Evolutionary conservation across 2,329 filamentous ascomycete genomes (phyloP).

Genomic region (Penicillium sp.): DNA sequence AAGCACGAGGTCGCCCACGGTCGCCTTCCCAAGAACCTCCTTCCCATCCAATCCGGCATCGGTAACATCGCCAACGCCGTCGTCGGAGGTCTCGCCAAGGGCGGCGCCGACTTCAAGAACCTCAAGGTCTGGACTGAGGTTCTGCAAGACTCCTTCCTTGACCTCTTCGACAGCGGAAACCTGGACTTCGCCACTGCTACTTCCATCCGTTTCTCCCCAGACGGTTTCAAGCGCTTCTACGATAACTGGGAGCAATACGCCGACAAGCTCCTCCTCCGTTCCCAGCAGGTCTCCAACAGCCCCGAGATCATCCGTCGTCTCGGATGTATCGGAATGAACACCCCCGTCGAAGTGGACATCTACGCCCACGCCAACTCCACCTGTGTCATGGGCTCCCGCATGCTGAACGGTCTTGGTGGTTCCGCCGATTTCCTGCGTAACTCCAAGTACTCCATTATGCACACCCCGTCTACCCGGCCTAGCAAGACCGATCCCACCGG

Average conservation of each 20-base stretch:
- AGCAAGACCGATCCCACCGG: constrained; percentile 80
- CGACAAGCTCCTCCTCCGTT: constrained; percentile 78
- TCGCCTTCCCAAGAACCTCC: constrained; percentile 72
- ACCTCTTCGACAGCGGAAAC: constrained; percentile 84
- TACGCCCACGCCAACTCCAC: constrained; percentile 92
- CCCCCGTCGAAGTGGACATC: constrained; percentile 89
- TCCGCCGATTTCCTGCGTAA: constrained; percentile 78
- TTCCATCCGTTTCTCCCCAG: constrained; percentile 85
- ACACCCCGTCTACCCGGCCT: constrained; percentile 79
- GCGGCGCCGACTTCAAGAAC: constrained; percentile 76
- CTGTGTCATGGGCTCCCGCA: constrained; percentile 83
- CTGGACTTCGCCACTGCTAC: constrained; percentile 89
- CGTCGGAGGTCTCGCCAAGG: constrained; percentile 74
- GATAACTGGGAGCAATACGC: constrained; percentile 78
- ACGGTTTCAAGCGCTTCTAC: constrained; percentile 90
- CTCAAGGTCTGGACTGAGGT: constrained; percentile 93
- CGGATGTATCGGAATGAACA: constrained; percentile 93
- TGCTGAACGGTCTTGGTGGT: constrained; percentile 83
- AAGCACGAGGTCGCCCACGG: constrained; percentile 81
- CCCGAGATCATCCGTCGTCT: constrained; percentile 87
- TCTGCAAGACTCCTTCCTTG: constrained; percentile 87
- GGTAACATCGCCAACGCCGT: constrained; percentile 94
- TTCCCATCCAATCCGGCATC: constrained; percentile 84
- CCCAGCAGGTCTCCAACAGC: constrained; percentile 85
- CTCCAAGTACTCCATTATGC: constrained; percentile 88